Percentiles rank a stretch among this genome's conserved stretches.
phyloP scores from a whole-genome alignment of 2,329 filamentous ascomycete genomes.

The Xylariaceae sp. region DNA sequence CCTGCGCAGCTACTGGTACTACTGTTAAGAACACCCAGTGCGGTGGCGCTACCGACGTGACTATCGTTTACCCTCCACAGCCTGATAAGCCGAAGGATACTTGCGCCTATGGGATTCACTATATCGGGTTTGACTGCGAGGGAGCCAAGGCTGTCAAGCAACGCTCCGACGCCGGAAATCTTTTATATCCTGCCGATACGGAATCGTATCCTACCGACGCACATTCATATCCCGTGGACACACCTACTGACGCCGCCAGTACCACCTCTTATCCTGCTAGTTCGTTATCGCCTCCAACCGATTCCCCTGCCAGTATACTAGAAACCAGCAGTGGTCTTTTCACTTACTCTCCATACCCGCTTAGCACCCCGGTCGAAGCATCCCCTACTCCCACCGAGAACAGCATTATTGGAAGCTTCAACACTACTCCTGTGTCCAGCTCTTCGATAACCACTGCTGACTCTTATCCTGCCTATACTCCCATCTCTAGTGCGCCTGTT shows the following conservation, averaged over 20 bases:
- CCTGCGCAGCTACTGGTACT: conserved; percentile 64
- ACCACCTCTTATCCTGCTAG: conserved; percentile 21
- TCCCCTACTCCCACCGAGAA: conserved; percentile 10
- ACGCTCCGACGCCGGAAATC: conserved; percentile 22
- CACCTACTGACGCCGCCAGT: conserved; percentile 24
- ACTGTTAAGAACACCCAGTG: conserved; percentile 81
- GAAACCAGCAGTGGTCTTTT: background rate
- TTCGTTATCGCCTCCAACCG: conserved; percentile 24
- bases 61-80: conserved; percentile 62
- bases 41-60: conserved; percentile 81
- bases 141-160: conserved; percentile 35
- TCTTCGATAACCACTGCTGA: background rate
- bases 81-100: conserved; percentile 50
- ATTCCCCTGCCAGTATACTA: conserved; percentile 20
- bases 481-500: background rate
- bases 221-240: conserved; percentile 24
- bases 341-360: conserved; percentile 5
- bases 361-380: conserved; percentile 1
- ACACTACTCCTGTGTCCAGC: background rate
- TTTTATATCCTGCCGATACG: conserved; percentile 21
- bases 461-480: background rate
- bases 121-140: conserved; percentile 70
- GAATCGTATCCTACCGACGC: conserved; percentile 25
- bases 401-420: conserved; percentile 2
- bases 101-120: conserved; percentile 71